A percentile compares a stretch with the other conserved stretches of the same genome.
These are phyloP conservation scores for Corchorus olitorius DNA, from an alignment of 345 rosid species.

Conservation along the genomic window DNA sequence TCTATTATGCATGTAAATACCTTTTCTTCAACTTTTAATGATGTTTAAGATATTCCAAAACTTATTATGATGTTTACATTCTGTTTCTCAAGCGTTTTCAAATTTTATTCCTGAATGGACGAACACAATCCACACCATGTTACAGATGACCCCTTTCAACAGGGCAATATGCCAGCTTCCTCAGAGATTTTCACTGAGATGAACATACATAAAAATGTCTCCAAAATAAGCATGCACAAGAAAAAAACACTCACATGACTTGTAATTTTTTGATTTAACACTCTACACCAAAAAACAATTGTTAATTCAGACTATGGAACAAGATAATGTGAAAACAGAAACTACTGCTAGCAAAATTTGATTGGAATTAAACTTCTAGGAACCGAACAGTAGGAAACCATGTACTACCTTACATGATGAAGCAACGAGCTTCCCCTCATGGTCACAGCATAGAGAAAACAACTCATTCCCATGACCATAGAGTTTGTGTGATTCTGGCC, in stretches of 20 bases:
- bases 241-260: neutral
- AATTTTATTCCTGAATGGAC: neutral
- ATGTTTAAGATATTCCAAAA: neutral
- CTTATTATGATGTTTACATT: neutral
- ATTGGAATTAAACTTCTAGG: neutral
- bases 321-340: neutral
- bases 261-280: neutral
- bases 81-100: neutral
- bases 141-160: neutral
- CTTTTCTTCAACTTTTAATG: neutral
- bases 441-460: constrained; percentile 78
- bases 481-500: constrained; percentile 97
- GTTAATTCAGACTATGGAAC: neutral
- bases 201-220: neutral
- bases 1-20: neutral
- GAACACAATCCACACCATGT: neutral
- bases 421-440: constrained; percentile 77
- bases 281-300: neutral
- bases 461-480: constrained; percentile 96
- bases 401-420: constrained; percentile 97
- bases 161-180: neutral
- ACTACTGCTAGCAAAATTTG: neutral
- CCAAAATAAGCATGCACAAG: neutral
- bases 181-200: neutral
- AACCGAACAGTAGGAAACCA: constrained; percentile 1